Evolutionary conservation across 1,139 yeast species (phyloP), one percentile per base, ranked within the genome.

Genomic region (Wickerhamomyces sp.): DNA sequence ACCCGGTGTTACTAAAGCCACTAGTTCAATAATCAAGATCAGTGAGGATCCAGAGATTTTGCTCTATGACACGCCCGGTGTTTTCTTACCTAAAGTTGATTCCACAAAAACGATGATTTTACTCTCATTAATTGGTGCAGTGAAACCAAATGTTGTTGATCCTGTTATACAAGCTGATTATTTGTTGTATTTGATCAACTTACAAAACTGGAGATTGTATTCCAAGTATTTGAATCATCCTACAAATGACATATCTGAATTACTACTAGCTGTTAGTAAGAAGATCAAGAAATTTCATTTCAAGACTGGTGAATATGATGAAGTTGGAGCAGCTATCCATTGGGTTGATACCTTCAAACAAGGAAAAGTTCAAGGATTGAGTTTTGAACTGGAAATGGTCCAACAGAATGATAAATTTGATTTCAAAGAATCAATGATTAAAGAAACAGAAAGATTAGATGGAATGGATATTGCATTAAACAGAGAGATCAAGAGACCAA

Each of bases 21-120:
- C 95, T 1, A 82, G 94, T 48, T 94, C 87, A 55, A 74, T 84
- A 45, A 87, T 93, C 37, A 68, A 84, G 45, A 72, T 93, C 14
- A 67, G 75, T 42, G 64, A 70, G 14, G 73, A 73, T 34, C 95
- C 95, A 0, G 81, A 81, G 41, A 76, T 93, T 8, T 75, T 81
- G 52, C 73, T 91, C 13, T 81, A 86, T 56, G 99, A 93, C 62
- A 86, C 98, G 0, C 99, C 99, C 0, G 99, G 99, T 0, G 91
- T 93, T 10, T 81, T 89, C 53, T 68, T 89, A 23, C 98, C 97
- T 0, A 78, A 81, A 27, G 87, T 84, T 9, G 76, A 76, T 45
- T 78, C 77, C 54, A 65, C 75, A 27, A 79, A 82, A 51, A 79
- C 89, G 3, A 88, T 91, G 95, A 69, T 91, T 36, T 78, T 85